A percentile compares a stretch with the other conserved stretches of the same genome.
These are phyloP conservation scores for Coffea humblotiana DNA, from an alignment of 305 asterid species.

Conservation along the genomic window DNA sequence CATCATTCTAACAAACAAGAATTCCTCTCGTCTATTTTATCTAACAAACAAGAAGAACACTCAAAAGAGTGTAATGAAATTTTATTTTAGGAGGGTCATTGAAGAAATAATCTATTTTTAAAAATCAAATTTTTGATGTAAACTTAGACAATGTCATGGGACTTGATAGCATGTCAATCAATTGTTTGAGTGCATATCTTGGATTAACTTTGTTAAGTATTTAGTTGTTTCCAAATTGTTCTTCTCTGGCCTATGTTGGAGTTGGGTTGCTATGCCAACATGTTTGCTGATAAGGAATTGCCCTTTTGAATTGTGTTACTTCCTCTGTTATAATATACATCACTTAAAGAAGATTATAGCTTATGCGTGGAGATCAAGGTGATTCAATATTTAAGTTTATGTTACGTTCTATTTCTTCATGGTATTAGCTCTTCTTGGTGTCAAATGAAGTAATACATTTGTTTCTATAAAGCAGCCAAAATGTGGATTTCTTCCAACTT, in stretches of 20 bases:
- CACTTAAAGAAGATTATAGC: constrained; percentile 45
- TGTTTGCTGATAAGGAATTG: no score
- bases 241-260: neutral
- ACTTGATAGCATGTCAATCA: neutral
- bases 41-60: no score
- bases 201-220: neutral
- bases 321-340: neutral
- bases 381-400: constrained; percentile 23
- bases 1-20: neutral
- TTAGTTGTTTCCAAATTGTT: neutral
- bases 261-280: neutral
- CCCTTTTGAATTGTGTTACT: neutral
- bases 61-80: no score
- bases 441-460: constrained; percentile 15
- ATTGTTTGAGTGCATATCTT: neutral
- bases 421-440: constrained; percentile 14
- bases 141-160: neutral
- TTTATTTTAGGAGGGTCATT: no score
- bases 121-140: neutral
- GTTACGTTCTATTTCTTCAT: constrained; percentile 10
- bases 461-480: constrained; percentile 69
- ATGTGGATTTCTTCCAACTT: constrained; percentile 79
- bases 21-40: no score
- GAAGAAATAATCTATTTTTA: no score
- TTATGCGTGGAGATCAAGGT: constrained; percentile 91